Conservation (phyloP, 108 stramenopile genomes). For the Skeletonema tropicum region DNA sequence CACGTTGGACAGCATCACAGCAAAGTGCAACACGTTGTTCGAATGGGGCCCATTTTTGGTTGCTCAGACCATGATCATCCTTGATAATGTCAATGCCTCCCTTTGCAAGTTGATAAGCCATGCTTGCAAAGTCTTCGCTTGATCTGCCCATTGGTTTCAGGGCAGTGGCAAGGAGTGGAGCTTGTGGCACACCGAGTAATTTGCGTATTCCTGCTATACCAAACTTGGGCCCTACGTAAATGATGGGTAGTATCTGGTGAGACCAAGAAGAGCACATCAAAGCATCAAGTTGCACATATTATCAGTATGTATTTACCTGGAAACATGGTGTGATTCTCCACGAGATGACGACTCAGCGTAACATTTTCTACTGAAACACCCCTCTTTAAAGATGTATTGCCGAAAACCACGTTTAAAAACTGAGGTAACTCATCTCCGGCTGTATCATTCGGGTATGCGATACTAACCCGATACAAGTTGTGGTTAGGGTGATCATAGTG, state of each 20-base stretch:
- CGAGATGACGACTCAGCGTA: slow-evolving; percentile 17
- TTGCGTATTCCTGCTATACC: slow-evolving; percentile 25
- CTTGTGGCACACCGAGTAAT: slow-evolving; percentile 16
- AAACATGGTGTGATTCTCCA: slow-evolving; percentile 24
- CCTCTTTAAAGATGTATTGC: slow-evolving; percentile 35
- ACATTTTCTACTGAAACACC: slow-evolving; percentile 24
- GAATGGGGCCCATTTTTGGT: slow-evolving; percentile 42
- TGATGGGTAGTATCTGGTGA: neutral
- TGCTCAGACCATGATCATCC: slow-evolving; percentile 42
- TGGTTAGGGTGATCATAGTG: neutral
- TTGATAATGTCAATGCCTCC: slow-evolving; percentile 45
- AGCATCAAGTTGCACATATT: neutral
- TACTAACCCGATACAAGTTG: slow-evolving; percentile 15
- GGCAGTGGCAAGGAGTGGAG: slow-evolving; percentile 27
- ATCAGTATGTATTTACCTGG: neutral
- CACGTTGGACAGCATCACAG: slow-evolving; percentile 22
- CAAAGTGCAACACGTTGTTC: slow-evolving; percentile 29
- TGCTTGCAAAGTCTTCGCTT: slow-evolving; percentile 26
- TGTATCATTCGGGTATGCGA: slow-evolving; percentile 27
- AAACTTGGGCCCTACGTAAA: slow-evolving; percentile 37
- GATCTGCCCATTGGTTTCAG: slow-evolving; percentile 37
- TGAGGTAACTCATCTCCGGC: slow-evolving; percentile 35
- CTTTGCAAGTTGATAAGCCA: slow-evolving; percentile 35
- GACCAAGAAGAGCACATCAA: neutral
- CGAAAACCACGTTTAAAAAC: slow-evolving; percentile 37